Evolutionary conservation across 148 eudicot species (phyloP).

Genomic region (Rhododendron williamsianum): DNA sequence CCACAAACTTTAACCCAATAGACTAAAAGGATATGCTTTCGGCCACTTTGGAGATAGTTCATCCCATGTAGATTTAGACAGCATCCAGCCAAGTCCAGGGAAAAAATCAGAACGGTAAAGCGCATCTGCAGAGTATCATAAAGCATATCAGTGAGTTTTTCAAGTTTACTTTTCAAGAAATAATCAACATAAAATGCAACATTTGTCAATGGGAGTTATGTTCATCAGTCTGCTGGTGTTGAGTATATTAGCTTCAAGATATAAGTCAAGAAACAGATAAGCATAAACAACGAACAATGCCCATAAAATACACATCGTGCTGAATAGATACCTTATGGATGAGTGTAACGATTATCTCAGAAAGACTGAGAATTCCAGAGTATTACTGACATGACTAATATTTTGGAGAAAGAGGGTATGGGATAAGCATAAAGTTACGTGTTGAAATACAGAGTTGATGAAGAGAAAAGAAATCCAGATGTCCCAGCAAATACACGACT

Average conservation of each 20-base stretch:
- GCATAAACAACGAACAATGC: background rate
- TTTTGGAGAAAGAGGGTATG: background rate
- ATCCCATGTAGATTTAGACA: constrained; percentile 80
- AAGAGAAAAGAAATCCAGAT: background rate
- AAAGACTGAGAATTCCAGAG: background rate
- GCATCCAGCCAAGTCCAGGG: constrained; percentile 99
- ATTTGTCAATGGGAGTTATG: constrained; percentile 1
- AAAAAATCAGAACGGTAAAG: constrained; percentile 98
- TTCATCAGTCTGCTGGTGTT: background rate
- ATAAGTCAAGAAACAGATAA: background rate
- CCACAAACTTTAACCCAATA: constrained; percentile 15
- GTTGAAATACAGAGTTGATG: background rate
- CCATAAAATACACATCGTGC: background rate
- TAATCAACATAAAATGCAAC: background rate
- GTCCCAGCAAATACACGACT: background rate
- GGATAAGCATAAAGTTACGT: background rate
- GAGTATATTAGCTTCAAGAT: background rate
- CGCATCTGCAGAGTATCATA: constrained; percentile 49
- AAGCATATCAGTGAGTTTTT: background rate
- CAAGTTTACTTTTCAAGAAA: background rate
- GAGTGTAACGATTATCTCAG: constrained; percentile 1
- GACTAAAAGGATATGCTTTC: constrained; percentile 91
- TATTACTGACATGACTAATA: background rate
- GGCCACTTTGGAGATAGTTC: constrained; percentile 99
- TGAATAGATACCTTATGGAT: constrained; percentile 4